These are phyloP conservation scores for Psilocybe subaeruginosa DNA, from an alignment of 768 basidiomycete genomes.

Conservation along the genomic window DNA sequence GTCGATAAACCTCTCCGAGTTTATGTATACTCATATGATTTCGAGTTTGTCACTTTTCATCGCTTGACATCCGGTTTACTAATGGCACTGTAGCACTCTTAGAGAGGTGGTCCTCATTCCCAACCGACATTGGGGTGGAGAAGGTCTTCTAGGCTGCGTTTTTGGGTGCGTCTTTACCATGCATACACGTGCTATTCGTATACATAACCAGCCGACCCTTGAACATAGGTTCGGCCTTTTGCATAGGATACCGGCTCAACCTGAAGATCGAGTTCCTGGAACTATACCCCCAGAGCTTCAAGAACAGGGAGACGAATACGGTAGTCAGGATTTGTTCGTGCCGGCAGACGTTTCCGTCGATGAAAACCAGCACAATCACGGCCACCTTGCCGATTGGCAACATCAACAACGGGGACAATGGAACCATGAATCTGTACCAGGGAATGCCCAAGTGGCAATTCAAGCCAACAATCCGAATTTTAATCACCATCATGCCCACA, in stretches of 20 bases:
- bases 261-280: conserved; percentile 58
- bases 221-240: conserved; percentile 78
- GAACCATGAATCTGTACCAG: conserved; percentile 21
- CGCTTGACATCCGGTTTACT: conserved; percentile 8
- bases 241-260: conserved; percentile 88
- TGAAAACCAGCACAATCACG: conserved; percentile 28
- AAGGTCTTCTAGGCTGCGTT: conserved; percentile 92
- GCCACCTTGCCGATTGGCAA: conserved; percentile 32
- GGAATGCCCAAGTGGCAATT: conserved; percentile 10
- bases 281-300: conserved; percentile 58
- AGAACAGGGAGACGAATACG: conserved; percentile 51
- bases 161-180: conserved; percentile 64
- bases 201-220: neutral
- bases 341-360: conserved; percentile 59
- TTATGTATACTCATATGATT: conserved; percentile 96
- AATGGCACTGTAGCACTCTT: conserved; percentile 61
- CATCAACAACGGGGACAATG: conserved; percentile 33
- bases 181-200: conserved; percentile 28
- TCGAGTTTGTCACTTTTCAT: conserved; percentile 65
- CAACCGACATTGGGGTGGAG: conserved; percentile 97
- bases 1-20: conserved; percentile 92
- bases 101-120: conserved; percentile 94
- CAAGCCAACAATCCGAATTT: neutral
- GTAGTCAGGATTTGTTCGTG: conserved; percentile 71
- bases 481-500: neutral